These are phyloP conservation scores for Chondrostereum purpureum DNA, from an alignment of 1,284 basidiomycete genomes.

Conservation along the genomic window DNA sequence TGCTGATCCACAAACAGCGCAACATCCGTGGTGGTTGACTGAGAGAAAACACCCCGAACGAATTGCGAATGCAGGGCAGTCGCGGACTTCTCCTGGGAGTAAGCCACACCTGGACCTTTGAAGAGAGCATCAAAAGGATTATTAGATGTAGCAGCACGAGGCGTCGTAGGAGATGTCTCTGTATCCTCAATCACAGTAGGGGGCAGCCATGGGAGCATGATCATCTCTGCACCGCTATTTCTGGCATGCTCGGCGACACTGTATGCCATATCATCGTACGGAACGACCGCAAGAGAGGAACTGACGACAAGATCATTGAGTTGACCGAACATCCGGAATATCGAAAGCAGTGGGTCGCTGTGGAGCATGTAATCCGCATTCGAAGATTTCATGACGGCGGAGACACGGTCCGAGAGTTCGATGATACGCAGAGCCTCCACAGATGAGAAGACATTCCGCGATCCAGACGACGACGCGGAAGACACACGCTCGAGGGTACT, in stretches of 20 bases:
- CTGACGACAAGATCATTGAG: constrained; percentile 70
- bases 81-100: constrained; percentile 21
- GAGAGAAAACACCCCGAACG: constrained; percentile 75
- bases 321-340: constrained; percentile 81
- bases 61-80: constrained; percentile 70
- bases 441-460: neutral
- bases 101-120: constrained; percentile 23
- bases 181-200: constrained; percentile 17
- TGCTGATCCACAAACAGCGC: constrained; percentile 68
- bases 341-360: constrained; percentile 76
- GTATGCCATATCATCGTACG: constrained; percentile 62
- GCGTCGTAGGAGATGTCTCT: constrained; percentile 9
- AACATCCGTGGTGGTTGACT: constrained; percentile 57
- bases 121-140: constrained; percentile 67
- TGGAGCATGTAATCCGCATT: constrained; percentile 63
- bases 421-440: constrained; percentile 79
- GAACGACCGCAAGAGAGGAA: constrained; percentile 60
- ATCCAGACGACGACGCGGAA: constrained; percentile 16
- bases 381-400: constrained; percentile 84
- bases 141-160: constrained; percentile 7
- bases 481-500: constrained; percentile 7
- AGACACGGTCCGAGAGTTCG: constrained; percentile 88
- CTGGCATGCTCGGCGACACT: constrained; percentile 65
- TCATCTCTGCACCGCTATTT: constrained; percentile 60
- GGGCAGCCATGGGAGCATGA: constrained; percentile 79